Evolutionary conservation across 1,139 yeast genomes (phyloP).

Genomic region (Hansenula lynferdii): DNA sequence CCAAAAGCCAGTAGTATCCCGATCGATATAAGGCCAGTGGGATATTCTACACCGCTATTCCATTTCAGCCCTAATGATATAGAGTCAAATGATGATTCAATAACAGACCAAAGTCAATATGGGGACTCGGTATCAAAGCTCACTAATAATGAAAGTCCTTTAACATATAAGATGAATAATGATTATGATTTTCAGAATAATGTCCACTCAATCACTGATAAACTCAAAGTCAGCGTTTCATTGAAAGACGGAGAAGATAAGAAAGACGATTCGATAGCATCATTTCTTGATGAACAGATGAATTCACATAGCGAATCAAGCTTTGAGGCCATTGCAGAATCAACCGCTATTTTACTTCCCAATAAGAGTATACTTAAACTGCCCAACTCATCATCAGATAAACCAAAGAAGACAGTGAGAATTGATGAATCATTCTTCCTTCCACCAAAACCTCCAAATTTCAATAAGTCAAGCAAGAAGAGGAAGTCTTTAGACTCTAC

Average conservation of each 20-base stretch:
- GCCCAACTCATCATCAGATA: not conserved
- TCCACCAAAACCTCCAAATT: not conserved
- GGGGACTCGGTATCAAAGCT: not conserved
- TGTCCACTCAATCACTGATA: not conserved
- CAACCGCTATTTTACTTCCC: not conserved
- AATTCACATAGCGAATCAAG: too few relatives aligned
- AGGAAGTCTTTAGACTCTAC: too few relatives aligned
- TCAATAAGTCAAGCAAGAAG: not conserved
- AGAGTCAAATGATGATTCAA: not conserved
- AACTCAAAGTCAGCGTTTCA: not conserved
- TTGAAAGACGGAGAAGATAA: not conserved
- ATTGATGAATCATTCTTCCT: slow-evolving; percentile 9
- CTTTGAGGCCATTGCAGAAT: not conserved
- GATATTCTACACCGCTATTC: slow-evolving; percentile 15
- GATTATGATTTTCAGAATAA: not conserved
- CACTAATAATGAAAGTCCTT: not conserved
- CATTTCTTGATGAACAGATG: not conserved
- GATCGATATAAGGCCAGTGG: not conserved
- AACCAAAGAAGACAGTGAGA: slow-evolving; percentile 10
- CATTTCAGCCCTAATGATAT: slow-evolving; percentile 7
- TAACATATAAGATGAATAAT: not conserved
- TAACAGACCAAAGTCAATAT: not conserved
- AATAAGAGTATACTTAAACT: not conserved
- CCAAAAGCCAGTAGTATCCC: not conserved
- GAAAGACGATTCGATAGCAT: not conserved